phyloP scores from a whole-genome alignment of 257 asterid genomes.

The Echium plantagineum region DNA sequence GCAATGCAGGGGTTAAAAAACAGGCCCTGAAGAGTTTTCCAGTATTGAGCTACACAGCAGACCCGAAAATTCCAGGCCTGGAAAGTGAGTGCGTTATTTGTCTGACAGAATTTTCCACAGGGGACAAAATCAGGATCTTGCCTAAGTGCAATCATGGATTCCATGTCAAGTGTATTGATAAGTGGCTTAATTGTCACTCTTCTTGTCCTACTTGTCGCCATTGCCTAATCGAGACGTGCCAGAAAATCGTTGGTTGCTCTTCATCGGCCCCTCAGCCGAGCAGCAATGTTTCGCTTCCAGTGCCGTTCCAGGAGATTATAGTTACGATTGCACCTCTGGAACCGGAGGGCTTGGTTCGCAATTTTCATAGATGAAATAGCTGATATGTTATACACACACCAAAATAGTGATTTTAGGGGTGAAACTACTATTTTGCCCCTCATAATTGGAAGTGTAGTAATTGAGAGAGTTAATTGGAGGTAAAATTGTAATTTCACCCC shows the following conservation, averaged over 20 bases:
- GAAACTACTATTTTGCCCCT: no score
- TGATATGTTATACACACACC: no score
- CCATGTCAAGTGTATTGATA: conserved; percentile 20
- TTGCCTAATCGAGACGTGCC: conserved; percentile 17
- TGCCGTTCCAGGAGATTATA: conserved; percentile 2
- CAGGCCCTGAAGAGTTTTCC: conserved; percentile 19
- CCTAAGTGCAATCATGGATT: conserved; percentile 23
- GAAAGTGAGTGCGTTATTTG: conserved; percentile 17
- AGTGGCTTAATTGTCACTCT: conserved; percentile 22
- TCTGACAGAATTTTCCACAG: conserved; percentile 12
- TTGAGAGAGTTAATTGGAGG: no score
- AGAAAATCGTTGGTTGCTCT: conserved; percentile 11
- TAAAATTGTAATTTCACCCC: no score
- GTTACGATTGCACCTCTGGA: conserved; percentile 11
- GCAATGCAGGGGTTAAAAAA: conserved; percentile 16
- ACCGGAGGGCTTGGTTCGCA: conserved; percentile 14
- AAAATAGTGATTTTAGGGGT: no score
- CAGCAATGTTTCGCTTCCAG: neutral
- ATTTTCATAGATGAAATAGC: neutral
- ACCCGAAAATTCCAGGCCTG: conserved; percentile 6
- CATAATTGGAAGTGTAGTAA: no score
- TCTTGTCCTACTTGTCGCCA: conserved; percentile 25
- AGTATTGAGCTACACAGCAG: conserved; percentile 10
- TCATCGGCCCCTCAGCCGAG: neutral
- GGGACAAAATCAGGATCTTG: conserved; percentile 13